These are phyloP conservation scores for Pythium apleroticum DNA, from an alignment of 352 stramenopile species.

Conservation along the genomic window DNA sequence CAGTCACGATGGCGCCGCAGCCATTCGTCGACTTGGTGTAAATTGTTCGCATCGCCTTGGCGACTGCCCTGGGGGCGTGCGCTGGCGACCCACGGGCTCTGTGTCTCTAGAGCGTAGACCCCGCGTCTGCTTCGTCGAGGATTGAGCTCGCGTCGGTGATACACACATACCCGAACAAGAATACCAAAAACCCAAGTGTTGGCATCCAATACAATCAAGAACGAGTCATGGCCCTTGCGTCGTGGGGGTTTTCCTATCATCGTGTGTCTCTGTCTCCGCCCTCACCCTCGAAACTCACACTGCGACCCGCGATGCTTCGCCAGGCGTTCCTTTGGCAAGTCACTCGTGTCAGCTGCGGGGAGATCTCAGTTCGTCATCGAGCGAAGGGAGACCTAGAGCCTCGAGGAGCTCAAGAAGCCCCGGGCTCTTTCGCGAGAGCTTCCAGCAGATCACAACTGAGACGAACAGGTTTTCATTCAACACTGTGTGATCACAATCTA, in stretches of 20 bases:
- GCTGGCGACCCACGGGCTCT: slow-evolving; percentile 1
- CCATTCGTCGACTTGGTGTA: slow-evolving; percentile 99
- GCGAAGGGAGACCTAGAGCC: too few species aligned
- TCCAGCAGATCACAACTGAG: too few species aligned
- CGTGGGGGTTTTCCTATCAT: background rate
- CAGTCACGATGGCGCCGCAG: slow-evolving; percentile 97
- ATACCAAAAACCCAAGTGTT: slow-evolving; percentile 38
- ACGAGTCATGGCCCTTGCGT: slow-evolving; percentile 33
- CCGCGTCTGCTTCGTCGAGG: background rate
- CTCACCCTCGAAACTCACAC: slow-evolving; percentile 16
- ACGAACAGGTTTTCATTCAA: too few species aligned
- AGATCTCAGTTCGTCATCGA: too few species aligned
- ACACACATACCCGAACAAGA: slow-evolving; percentile 24
- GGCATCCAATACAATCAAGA: slow-evolving; percentile 47
- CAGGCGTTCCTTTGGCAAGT: too few species aligned
- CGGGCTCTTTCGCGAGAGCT: too few species aligned
- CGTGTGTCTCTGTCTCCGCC: slow-evolving; percentile 8
- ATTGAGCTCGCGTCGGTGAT: background rate
- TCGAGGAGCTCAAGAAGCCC: too few species aligned
- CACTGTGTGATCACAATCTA: too few species aligned
- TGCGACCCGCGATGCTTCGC: too few species aligned
- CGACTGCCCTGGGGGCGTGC: slow-evolving; percentile 12
- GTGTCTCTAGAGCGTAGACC: background rate
- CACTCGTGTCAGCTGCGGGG: too few species aligned
- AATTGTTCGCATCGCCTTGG: slow-evolving; percentile 33